Conservation (phyloP, 805 yeast genomes). For the Zygosaccharomyces lentus region DNA sequence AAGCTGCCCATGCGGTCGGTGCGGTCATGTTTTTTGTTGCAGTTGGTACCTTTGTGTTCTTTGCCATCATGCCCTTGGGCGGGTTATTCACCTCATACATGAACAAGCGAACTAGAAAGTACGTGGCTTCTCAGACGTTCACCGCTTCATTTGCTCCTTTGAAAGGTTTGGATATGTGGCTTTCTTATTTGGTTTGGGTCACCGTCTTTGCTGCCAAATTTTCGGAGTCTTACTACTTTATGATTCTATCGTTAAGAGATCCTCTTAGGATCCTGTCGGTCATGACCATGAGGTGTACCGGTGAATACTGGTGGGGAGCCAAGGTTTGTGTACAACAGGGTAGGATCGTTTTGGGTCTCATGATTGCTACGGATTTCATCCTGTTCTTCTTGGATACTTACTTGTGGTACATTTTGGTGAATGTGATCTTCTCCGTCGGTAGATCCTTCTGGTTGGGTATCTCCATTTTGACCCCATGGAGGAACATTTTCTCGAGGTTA, state of each 20-base stretch:
- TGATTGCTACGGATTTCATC: conserved; percentile 87
- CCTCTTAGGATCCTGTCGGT: conserved; percentile 87
- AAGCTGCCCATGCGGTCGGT: conserved; percentile 70
- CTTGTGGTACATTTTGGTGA: conserved; percentile 96
- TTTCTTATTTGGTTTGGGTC: conserved; percentile 89
- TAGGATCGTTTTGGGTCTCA: conserved; percentile 82
- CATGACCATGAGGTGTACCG: conserved; percentile 87
- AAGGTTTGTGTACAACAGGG: conserved; percentile 80
- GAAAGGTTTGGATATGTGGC: conserved; percentile 88
- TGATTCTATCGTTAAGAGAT: conserved; percentile 85
- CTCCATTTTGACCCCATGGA: conserved; percentile 98
- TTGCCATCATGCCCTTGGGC: conserved; percentile 93
- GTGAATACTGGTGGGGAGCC: conserved; percentile 85
- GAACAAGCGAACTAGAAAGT: conserved; percentile 80
- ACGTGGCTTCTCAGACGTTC: conserved; percentile 90
- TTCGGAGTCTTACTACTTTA: conserved; percentile 86
- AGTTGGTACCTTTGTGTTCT: conserved; percentile 75
- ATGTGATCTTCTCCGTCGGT: conserved; percentile 93
- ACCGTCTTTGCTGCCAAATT: conserved; percentile 86
- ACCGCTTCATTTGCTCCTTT: conserved; percentile 86
- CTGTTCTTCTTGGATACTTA: conserved; percentile 98
- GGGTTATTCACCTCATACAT: conserved; percentile 91
- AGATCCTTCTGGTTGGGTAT: conserved; percentile 98
- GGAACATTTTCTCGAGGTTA: conserved; percentile 94
- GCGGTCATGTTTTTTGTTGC: conserved; percentile 89